Evolutionary conservation across 1,139 yeast genomes (phyloP), one percentile per base, ranked within the genome.

Genomic region (Cylindricascospora bacillispora): DNA sequence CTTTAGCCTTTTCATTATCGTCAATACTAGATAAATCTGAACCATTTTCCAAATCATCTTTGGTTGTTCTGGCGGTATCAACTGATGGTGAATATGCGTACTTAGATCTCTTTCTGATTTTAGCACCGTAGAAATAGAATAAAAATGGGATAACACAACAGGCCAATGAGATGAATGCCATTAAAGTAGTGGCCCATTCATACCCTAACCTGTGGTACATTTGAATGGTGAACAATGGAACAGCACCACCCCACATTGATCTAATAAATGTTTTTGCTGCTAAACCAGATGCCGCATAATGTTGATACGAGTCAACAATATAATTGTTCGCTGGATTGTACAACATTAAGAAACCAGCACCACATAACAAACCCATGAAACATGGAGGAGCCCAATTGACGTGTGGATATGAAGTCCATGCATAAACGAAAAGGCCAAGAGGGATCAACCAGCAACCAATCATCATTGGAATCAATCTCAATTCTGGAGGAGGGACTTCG

Each of bases 201-300:
- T 66, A 62, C 0, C 80, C 85, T 38, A 73, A 58, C 1, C 52
- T 56, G 28, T 54, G 47, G 49, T 66, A 74, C 61, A 79, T 59
- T 34, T 69, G 69, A 15, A 69, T 60, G 2, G 78, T 72, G 52
- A 81, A 81, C 24, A 82, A 57, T 2, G 93, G 93, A 57, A 83
- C 80, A 1, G 78, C 70, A 5, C 81, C 79, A 4, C 85, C 83
- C 59, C 77, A 59, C 2, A 69, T 44, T 33, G 80, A 74, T 47
- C 94, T 65, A 33, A 75, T 58, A 37, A 81, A 66, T 20, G 81
- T 73, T 49, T 76, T 80, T 7, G 86, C 85, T 4, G 92, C 93
- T 52, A 81, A 63, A 1, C 85, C 92, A 7, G 85, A 73, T 0
- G 94, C 93, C 7, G 85, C 73, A 38, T 66, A 72, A 15, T 60